Conservation (phyloP, 2,329 filamentous ascomycete species). For the Hymenoscyphus fraxineus region DNA sequence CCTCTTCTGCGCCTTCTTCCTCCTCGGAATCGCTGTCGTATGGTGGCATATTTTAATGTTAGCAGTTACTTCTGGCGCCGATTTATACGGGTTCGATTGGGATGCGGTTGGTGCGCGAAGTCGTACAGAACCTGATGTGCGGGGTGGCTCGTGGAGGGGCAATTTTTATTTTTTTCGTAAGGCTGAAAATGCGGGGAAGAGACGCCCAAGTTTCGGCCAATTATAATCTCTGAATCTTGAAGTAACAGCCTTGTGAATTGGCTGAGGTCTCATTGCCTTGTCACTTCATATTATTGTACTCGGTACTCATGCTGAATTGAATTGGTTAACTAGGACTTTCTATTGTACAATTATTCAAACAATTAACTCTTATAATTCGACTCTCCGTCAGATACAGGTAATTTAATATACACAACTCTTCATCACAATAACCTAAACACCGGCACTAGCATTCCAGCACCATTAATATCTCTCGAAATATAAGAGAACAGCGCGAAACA, state of each 20-base stretch:
- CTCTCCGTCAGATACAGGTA: no score
- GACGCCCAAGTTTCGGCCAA: background rate
- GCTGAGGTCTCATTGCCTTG: background rate
- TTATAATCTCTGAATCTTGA: background rate
- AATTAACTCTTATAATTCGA: no score
- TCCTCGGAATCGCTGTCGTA: constrained; percentile 85
- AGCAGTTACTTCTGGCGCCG: background rate
- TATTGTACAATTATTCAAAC: no score
- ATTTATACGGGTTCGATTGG: background rate
- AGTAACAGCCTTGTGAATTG: background rate
- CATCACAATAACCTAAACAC: background rate
- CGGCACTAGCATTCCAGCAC: background rate
- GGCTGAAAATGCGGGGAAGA: background rate
- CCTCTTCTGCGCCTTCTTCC: constrained; percentile 55
- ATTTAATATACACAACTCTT: background rate
- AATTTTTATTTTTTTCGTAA: background rate
- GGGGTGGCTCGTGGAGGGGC: background rate
- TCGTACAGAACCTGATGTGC: background rate
- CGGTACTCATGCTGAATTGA: no score
- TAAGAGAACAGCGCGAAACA: background rate
- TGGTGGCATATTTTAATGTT: constrained; percentile 50
- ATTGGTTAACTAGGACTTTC: no score
- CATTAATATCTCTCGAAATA: background rate
- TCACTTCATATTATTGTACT: no score
- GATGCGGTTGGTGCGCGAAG: background rate